Conservation (phyloP, 1,139 yeast species). For the Lodderomyces metapsilosis region DNA sequence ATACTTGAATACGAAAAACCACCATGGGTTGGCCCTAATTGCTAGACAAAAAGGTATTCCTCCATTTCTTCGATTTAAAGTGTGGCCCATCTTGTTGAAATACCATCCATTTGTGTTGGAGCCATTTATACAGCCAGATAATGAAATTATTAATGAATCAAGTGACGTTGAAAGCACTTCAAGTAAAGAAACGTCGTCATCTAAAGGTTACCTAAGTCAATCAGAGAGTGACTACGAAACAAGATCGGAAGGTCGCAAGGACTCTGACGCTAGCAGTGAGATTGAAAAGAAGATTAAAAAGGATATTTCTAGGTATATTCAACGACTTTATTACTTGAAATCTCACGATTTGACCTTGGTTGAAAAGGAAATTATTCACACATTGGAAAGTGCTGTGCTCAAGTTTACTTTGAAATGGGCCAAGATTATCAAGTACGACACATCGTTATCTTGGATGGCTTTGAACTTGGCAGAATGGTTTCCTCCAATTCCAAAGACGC, state of each 20-base stretch:
- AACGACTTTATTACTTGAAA: conserved; percentile 30
- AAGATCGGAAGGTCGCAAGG: conserved; percentile 6
- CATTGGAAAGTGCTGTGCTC: conserved; percentile 59
- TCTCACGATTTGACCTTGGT: conserved; percentile 25
- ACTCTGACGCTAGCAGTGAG: conserved; percentile 21
- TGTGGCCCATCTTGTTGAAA: conserved; percentile 82
- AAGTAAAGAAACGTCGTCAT: conserved; percentile 4
- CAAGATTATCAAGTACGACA: conserved; percentile 69
- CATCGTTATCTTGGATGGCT: conserved; percentile 85
- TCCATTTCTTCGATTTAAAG: conserved; percentile 70
- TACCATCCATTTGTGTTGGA: conserved; percentile 81
- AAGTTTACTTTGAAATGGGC: conserved; percentile 80
- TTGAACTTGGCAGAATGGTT: conserved; percentile 88
- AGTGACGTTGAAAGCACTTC: conserved; percentile 10
- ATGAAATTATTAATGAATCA: conserved; percentile 17
- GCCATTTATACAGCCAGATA: conserved; percentile 69
- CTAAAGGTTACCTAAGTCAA: conserved; percentile 6
- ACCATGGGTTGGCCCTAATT: conserved; percentile 70
- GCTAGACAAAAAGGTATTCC: conserved; percentile 88
- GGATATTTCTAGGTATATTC: conserved; percentile 55
- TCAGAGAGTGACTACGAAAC: conserved; percentile 8
- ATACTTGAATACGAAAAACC: conserved; percentile 51
- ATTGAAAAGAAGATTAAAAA: conserved; percentile 38
- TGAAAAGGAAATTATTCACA: conserved; percentile 55
- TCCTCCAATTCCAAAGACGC: conserved; percentile 55